phyloP scores from a whole-genome alignment of 1,284 basidiomycete species.

The Trichosporon coremiiforme region DNA sequence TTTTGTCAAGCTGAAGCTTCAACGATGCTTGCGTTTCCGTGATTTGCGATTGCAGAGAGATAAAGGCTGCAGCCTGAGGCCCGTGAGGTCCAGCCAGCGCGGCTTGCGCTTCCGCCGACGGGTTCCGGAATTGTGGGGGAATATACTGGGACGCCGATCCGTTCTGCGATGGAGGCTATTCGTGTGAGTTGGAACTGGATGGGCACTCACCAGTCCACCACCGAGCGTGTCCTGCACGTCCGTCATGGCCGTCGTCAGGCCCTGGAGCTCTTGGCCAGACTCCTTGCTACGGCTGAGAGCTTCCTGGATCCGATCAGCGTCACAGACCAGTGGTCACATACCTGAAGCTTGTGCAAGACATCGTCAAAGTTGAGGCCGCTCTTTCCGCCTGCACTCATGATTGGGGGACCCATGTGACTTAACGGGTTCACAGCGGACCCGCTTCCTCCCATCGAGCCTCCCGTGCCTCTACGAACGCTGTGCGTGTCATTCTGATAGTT shows the following conservation, averaged over 20 bases:
- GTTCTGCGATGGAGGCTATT: constrained; percentile 59
- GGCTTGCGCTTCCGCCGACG: constrained; percentile 51
- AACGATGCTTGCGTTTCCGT: constrained; percentile 81
- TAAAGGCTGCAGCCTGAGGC: constrained; percentile 55
- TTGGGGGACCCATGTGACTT: constrained; percentile 39
- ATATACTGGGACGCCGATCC: constrained; percentile 52
- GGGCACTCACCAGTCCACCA: constrained; percentile 74
- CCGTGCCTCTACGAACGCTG: constrained; percentile 24
- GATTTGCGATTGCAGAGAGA: constrained; percentile 77
- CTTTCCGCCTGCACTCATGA: constrained; percentile 54
- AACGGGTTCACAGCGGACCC: constrained; percentile 28
- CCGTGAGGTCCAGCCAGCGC: constrained; percentile 52
- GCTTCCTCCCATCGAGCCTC: too few species aligned
- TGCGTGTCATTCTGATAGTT: constrained; percentile 49
- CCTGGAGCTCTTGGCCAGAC: constrained; percentile 84
- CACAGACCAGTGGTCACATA: constrained; percentile 37
- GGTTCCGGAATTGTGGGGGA: constrained; percentile 52
- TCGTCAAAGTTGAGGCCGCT: constrained; percentile 59
- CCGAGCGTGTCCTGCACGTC: constrained; percentile 92
- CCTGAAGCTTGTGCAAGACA: constrained; percentile 59
- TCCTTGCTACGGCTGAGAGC: constrained; percentile 94
- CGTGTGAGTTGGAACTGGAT: too few species aligned
- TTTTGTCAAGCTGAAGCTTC: constrained; percentile 78
- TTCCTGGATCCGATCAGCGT: constrained; percentile 62
- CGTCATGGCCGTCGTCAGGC: constrained; percentile 76